Conservation (phyloP, 2,329 filamentous ascomycete species). For the Botryotinia globosa region DNA sequence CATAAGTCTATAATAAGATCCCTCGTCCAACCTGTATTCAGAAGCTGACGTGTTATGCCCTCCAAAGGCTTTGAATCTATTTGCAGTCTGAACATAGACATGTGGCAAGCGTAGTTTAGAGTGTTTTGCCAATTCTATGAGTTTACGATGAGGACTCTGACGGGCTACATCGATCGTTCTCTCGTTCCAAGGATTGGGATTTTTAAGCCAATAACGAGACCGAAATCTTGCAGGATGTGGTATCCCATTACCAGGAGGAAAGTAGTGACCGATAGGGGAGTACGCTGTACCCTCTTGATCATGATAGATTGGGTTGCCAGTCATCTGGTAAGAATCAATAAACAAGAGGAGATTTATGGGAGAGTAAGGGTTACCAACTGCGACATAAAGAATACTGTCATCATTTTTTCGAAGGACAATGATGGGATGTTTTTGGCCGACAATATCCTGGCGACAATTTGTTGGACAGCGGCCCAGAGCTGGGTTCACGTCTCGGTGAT, state of each 20-base stretch:
- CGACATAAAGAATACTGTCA: background rate
- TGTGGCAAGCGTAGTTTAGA: background rate
- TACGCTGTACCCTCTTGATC: background rate
- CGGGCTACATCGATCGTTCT: no score
- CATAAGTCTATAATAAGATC: slow-evolving; percentile 5
- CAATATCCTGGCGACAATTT: background rate
- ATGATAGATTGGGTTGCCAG: background rate
- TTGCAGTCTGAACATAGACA: background rate
- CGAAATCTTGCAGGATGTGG: background rate
- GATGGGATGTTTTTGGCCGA: background rate
- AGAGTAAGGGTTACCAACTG: no score
- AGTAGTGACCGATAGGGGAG: background rate
- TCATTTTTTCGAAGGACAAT: background rate
- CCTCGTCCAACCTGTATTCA: background rate
- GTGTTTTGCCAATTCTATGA: background rate
- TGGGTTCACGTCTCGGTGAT: background rate
- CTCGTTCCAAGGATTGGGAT: background rate
- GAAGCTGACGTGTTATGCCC: background rate
- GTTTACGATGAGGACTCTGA: background rate
- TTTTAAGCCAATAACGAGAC: background rate
- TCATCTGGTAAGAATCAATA: background rate
- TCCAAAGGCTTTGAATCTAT: background rate
- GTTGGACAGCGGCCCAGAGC: background rate
- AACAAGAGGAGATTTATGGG: background rate
- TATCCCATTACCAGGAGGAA: background rate